Conservation (phyloP, 78 protist genomes). For the Thecamonas trahens region DNA sequence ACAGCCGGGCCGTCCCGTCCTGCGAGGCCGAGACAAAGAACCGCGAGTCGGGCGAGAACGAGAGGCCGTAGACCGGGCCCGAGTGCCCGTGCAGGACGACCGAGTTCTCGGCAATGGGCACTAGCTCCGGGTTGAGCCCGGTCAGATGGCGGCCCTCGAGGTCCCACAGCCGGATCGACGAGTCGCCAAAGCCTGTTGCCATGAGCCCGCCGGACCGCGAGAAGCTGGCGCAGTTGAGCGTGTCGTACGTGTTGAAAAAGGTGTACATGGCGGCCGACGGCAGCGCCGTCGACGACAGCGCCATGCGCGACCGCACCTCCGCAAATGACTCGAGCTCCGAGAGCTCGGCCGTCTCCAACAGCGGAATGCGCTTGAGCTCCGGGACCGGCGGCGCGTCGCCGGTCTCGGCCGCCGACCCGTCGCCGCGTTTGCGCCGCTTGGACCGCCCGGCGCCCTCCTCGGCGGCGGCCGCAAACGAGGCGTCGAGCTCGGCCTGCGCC, state of each 20-base stretch:
- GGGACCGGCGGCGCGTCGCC: no score
- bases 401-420: no score
- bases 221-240: constrained; percentile 35
- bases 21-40: constrained; percentile 56
- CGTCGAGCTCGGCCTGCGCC: no score
- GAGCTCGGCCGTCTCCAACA: no score
- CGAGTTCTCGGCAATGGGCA: neutral
- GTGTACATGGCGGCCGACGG: constrained; percentile 76
- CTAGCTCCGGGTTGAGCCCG: neutral
- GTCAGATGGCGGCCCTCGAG: constrained; percentile 1
- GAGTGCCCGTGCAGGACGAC: constrained; percentile 39
- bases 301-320: constrained; percentile 44
- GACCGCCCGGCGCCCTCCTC: no score
- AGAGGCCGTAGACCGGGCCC: constrained; percentile 63
- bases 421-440: no score
- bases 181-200: constrained; percentile 58
- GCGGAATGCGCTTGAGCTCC: no score
- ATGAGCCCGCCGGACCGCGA: constrained; percentile 24
- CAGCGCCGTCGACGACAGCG: constrained; percentile 33
- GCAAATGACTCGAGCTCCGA: neutral
- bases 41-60: constrained; percentile 41
- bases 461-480: no score
- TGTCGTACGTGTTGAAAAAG: constrained; percentile 50
- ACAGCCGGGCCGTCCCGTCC: constrained; percentile 68
- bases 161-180: constrained; percentile 58